Base-by-base conservation (phyloP, 2,329 filamentous ascomycete species). In the Exophiala lecanii-corni region DNA sequence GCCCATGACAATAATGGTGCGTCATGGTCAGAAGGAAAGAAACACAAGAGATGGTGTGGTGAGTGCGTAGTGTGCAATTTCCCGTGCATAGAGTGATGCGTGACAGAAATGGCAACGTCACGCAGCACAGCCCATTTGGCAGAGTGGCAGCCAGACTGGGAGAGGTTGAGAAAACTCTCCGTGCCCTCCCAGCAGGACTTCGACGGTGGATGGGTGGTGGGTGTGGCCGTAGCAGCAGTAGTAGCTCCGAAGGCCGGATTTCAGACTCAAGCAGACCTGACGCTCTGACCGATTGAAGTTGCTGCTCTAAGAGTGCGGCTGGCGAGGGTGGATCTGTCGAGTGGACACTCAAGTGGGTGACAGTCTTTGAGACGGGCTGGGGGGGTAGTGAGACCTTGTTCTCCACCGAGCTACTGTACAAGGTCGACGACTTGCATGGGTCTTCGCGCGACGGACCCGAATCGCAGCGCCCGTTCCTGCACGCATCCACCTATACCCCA, bases 401-500 rank as follows among this genome's bases (percentile, higher is more conserved):
- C 42, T 50, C 54, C 52, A 50, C 46, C 43, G 42, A 37, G 30
- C 41, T 47, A 36, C 36, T 47, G 38, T 32, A n/a, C n/a, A n/a
- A n/a, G n/a, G n/a, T n/a, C n/a, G n/a, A n/a, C 40, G 34, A 31
- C 32, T 39, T 49, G 44, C 47, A 55, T 51, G 50, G 52, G 45
- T 44, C 51, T 44, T 36, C 40, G 51, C 40, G 51, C 52, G 45
- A 50, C 47, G 51, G 54, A 50, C 51, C 54, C 51, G 47, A 54
- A 50, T 35, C 36, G 45, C 43, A 46, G 37, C 41, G 50, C 47
- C 50, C 51, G 50, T 50, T 51, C 49, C 46, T 48, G 45, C 45
- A 51, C 33, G 13, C 43, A 41, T 25, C 32, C 32, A 25, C 42
- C 49, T 41, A 40, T 34, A 17, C 45, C 42, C 39, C 35, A 47